These are phyloP conservation scores for Thuja plicata DNA, from an alignment of 83 land plant species.

Conservation along the genomic window DNA sequence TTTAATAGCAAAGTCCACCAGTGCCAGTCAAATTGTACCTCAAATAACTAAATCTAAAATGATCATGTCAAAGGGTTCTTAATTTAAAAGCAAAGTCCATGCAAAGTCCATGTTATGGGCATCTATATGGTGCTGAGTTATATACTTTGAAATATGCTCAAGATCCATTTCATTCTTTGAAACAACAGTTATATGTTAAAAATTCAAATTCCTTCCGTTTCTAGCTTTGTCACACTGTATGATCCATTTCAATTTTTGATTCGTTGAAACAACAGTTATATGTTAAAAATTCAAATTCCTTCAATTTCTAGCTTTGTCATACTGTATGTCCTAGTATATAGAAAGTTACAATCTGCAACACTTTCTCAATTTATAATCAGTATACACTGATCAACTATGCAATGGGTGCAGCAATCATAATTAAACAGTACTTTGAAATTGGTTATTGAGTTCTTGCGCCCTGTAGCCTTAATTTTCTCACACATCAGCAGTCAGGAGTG, in stretches of 20 bases:
- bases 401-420: not conserved
- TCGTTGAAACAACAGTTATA: not conserved
- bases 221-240: not conserved
- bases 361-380: not conserved
- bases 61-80: too few relatives aligned
- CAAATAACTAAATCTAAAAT: not conserved
- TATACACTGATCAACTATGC: not conserved
- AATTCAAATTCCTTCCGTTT: constrained; percentile 2
- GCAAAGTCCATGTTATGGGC: too few relatives aligned
- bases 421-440: not conserved
- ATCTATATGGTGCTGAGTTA: too few relatives aligned
- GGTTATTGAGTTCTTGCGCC: not conserved
- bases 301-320: not conserved
- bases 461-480: constrained; percentile 10
- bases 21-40: not conserved
- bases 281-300: constrained; percentile 1
- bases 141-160: not conserved
- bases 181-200: not conserved
- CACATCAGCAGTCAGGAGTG: constrained; percentile 27
- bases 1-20: too few relatives aligned
- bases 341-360: not conserved
- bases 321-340: not conserved
- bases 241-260: not conserved
- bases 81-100: too few relatives aligned
- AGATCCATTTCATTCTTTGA: not conserved